These are phyloP conservation scores for Aspergillus asperescens DNA, from an alignment of 495 filamentous ascomycete genomes.

Conservation along the genomic window DNA sequence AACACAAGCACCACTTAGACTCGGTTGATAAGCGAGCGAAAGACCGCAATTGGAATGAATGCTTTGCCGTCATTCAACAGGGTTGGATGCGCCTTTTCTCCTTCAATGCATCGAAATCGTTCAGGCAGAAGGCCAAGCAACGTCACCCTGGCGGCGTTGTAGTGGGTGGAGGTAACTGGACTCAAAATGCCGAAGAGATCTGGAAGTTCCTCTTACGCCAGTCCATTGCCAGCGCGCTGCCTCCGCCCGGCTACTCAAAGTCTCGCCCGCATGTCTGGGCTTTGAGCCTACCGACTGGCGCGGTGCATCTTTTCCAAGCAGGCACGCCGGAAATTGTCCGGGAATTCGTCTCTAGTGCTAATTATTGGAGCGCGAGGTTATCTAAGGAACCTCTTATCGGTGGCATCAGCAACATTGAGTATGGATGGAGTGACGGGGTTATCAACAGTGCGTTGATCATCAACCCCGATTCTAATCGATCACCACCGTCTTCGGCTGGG, in stretches of 20 bases:
- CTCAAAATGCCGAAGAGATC: conserved; percentile 83
- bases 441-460: conserved; percentile 72
- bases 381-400: conserved; percentile 89
- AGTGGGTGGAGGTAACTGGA: conserved; percentile 96
- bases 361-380: conserved; percentile 94
- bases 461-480: conserved; percentile 42
- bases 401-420: conserved; percentile 94
- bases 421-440: conserved; percentile 90
- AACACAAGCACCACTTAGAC: conserved; percentile 95
- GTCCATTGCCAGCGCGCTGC: conserved; percentile 85
- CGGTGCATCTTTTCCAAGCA: conserved; percentile 95
- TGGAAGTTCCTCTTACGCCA: conserved; percentile 85
- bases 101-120: conserved; percentile 71
- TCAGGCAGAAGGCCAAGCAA: conserved; percentile 62
- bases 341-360: conserved; percentile 90
- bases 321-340: conserved; percentile 91
- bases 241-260: conserved; percentile 88
- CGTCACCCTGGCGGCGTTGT: conserved; percentile 53
- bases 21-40: conserved; percentile 83
- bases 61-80: conserved; percentile 96
- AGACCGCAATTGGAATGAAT: conserved; percentile 88
- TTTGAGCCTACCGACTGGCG: conserved; percentile 84
- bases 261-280: conserved; percentile 91
- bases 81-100: conserved; percentile 95
- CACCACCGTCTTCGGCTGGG: conserved; percentile 38